A percentile compares a stretch with the other conserved stretches of the same genome.
These are phyloP conservation scores for Nidularia sp. DNA, from an alignment of 768 basidiomycete species.

Conservation along the genomic window DNA sequence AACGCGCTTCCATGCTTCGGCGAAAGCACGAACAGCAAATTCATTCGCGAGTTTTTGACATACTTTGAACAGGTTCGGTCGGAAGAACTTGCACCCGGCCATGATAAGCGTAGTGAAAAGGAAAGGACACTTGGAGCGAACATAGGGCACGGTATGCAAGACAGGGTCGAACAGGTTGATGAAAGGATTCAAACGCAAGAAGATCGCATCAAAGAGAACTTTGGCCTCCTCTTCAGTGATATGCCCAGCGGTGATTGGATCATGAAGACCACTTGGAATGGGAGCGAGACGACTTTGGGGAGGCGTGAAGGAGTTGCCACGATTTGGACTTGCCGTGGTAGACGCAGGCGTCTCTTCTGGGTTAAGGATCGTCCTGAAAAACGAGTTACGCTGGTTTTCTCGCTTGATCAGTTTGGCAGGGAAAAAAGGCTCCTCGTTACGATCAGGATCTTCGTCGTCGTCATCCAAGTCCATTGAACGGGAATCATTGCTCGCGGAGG, in stretches of 20 bases:
- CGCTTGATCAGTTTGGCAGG: slow-evolving; percentile 71
- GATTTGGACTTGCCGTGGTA: slow-evolving; percentile 23
- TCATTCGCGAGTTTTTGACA: slow-evolving; percentile 73
- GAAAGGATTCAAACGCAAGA: slow-evolving; percentile 83
- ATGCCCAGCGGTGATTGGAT: slow-evolving; percentile 71
- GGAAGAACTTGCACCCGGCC: slow-evolving; percentile 83
- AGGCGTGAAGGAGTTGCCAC: slow-evolving; percentile 33
- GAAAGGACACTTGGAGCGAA: slow-evolving; percentile 76
- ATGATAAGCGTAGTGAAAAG: slow-evolving; percentile 83
- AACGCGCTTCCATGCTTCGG: slow-evolving; percentile 73
- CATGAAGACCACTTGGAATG: slow-evolving; percentile 38
- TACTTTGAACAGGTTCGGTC: slow-evolving; percentile 58
- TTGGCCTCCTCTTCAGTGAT: slow-evolving; percentile 67
- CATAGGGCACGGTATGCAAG: slow-evolving; percentile 77
- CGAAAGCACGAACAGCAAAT: slow-evolving; percentile 73
- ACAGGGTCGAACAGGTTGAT: slow-evolving; percentile 85
- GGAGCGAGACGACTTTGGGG: slow-evolving; percentile 33
- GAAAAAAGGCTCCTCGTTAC: slow-evolving; percentile 59
- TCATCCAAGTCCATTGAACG: slow-evolving; percentile 51
- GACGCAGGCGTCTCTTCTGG: slow-evolving; percentile 48
- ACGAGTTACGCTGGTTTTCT: slow-evolving; percentile 70
- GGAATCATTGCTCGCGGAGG: slow-evolving; percentile 26
- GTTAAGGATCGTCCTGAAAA: slow-evolving; percentile 82
- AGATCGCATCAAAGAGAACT: slow-evolving; percentile 73
- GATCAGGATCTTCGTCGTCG: slow-evolving; percentile 54